Evolutionary conservation across 345 rosid species (phyloP).

Genomic region (Linum usitatissimum): DNA sequence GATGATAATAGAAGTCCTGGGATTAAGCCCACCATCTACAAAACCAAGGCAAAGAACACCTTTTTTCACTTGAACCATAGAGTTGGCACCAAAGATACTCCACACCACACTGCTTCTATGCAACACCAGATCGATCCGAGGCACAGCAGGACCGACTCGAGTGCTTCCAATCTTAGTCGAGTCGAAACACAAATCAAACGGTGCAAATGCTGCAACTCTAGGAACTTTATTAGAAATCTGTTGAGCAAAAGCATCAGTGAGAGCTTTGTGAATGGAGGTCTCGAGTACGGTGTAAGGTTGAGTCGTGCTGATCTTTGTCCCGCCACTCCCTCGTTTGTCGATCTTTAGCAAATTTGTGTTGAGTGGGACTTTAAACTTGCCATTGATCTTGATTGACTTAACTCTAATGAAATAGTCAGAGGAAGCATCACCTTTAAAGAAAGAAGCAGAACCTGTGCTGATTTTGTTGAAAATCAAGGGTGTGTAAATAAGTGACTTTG

Average conservation of each 20-base stretch:
- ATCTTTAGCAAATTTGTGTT: conserved; percentile 36
- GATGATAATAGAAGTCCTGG: conserved; percentile 46
- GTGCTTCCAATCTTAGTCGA: conserved; percentile 6
- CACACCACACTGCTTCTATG: conserved; percentile 37
- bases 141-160: conserved; percentile 48
- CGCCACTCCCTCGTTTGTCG: conserved; percentile 30
- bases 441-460: conserved; percentile 34
- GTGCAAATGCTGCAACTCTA: conserved; percentile 7
- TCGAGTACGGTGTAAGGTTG: conserved; percentile 13
- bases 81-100: conserved; percentile 58
- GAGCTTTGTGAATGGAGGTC: conserved; percentile 10
- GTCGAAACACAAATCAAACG: conserved; percentile 7
- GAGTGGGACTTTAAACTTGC: conserved; percentile 21
- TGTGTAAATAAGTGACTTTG: conserved; percentile 35
- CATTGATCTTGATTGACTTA: conserved; percentile 30
- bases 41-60: conserved; percentile 53
- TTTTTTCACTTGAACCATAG: conserved; percentile 44
- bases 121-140: conserved; percentile 38
- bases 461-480: conserved; percentile 49
- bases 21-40: conserved; percentile 52
- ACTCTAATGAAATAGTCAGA: conserved; percentile 62
- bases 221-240: background rate
- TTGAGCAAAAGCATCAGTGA: conserved; percentile 1
- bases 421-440: conserved; percentile 34
- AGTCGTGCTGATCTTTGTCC: conserved; percentile 17